phyloP scores from a whole-genome alignment of 2,329 filamentous ascomycete genomes.

The Pseudocercospora pini-densiflorae region DNA sequence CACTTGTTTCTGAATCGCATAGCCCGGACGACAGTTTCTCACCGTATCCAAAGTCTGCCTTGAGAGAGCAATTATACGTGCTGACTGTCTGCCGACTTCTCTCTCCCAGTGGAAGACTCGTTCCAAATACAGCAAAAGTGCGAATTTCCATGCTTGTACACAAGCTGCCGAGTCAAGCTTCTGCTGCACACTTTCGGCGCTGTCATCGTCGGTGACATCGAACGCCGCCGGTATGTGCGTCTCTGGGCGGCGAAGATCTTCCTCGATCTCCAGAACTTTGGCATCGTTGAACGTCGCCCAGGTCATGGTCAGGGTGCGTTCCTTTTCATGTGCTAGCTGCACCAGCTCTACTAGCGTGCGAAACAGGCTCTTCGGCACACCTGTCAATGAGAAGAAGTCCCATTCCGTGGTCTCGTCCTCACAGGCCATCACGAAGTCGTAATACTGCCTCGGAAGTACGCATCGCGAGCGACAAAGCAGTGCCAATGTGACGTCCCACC shows the following conservation, averaged over 20 bases:
- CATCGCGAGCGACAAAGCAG: constrained; percentile 6
- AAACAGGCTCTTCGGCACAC: constrained; percentile 8
- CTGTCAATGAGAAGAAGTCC: constrained; percentile 10
- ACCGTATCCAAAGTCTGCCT: constrained; percentile 1
- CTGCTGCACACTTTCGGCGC: constrained; percentile 1
- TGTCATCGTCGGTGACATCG: neutral
- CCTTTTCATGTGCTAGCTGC: constrained; percentile 10
- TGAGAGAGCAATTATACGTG: constrained; percentile 1
- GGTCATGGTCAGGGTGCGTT: constrained; percentile 3
- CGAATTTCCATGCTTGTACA: constrained; percentile 10
- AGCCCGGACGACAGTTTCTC: neutral
- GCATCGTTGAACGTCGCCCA: constrained; percentile 3
- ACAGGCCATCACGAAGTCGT: constrained; percentile 8
- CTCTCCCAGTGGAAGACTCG: constrained; percentile 5
- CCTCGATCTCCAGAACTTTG: constrained; percentile 1
- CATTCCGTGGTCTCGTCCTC: constrained; percentile 9
- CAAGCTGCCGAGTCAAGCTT: constrained; percentile 5
- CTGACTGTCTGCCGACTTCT: neutral
- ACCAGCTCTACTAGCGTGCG: constrained; percentile 6
- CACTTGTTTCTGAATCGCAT: constrained; percentile 7
- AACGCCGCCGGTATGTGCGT: constrained; percentile 4
- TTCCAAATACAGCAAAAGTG: constrained; percentile 2
- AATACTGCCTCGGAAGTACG: constrained; percentile 8
- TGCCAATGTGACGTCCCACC: constrained; percentile 12
- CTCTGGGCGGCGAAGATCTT: neutral